Evolutionary conservation across 2,329 filamentous ascomycete species (phyloP), one percentile per base, ranked within the genome.

Genomic region (Sclerotinia borealis): DNA sequence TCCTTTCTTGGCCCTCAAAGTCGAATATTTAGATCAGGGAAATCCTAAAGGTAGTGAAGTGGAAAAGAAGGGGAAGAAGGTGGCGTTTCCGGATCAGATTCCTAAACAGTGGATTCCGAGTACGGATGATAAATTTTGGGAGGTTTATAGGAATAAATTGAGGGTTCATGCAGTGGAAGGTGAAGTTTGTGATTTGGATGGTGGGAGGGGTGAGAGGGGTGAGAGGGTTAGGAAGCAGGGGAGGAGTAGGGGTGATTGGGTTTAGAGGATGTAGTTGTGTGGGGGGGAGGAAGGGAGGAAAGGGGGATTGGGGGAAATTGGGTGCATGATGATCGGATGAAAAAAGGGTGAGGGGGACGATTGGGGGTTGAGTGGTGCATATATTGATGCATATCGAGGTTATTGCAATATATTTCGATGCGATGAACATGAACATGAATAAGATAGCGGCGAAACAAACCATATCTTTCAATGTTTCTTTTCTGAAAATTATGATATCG

Each of bases 121-220:
- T 9, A 60, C 66, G 17, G 49, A 64, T 3, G 63, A 61, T 43
- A 25, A 7, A 7, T 74, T 75, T 62, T 76, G 74, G 74, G 59
- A 65, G 19, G 50, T 63, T 8, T 75, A 71, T 63, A 54, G 52
- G 15, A 76, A 76, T 58, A 72, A 69, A 45, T 51, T 76, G 50
- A 67, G 74, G n/a, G 73, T 76, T 27, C 71, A 73, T 65, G 69
- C 70, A 5, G 69, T 66, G n/a, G 68, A 72, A n/a, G 60, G 61
- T 15, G 70, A 68, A 0, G 48, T 72, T n/a, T 73, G 70, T 39
- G 67, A 72, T 61, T 63, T 73, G 56, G 51, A 37, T 45, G 48
- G 37, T 22, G 25, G 41, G 3, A 22, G 27, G 22, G 48, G 49
- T 31, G 7, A 7, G 39, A 48, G 29, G 19, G 39, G 9, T 22